These are phyloP conservation scores for Pichia sp. DNA, from an alignment of 1,139 yeast genomes.

Conservation along the genomic window DNA sequence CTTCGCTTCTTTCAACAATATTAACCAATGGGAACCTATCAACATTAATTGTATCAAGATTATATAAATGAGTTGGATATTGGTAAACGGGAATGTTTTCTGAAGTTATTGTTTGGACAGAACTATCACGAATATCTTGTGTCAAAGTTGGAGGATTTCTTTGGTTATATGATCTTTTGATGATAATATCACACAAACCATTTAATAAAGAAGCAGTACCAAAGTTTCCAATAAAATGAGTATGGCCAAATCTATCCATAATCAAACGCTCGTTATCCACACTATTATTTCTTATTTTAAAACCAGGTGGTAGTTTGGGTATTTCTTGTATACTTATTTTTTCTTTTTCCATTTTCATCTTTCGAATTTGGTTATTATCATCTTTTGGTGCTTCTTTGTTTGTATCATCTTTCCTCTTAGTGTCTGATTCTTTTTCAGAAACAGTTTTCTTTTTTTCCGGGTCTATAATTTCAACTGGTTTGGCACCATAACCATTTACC, in stretches of 20 bases:
- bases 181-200: slow-evolving; percentile 35
- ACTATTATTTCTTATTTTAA: slow-evolving; percentile 19
- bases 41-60: slow-evolving; percentile 27
- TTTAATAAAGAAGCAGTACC: slow-evolving; percentile 38
- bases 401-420: too few species aligned
- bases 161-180: slow-evolving; percentile 32
- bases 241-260: slow-evolving; percentile 37
- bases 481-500: too few species aligned
- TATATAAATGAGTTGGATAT: slow-evolving; percentile 30
- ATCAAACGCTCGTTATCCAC: slow-evolving; percentile 33
- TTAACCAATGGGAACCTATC: slow-evolving; percentile 33
- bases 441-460: too few species aligned
- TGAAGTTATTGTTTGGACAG: slow-evolving; percentile 30
- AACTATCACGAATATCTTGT: slow-evolving; percentile 28
- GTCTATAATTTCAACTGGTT: too few species aligned
- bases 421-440: too few species aligned
- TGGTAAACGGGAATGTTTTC: slow-evolving; percentile 31
- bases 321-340: too few species aligned
- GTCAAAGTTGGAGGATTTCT: slow-evolving; percentile 29
- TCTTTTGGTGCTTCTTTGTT: too few species aligned
- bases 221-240: slow-evolving; percentile 38
- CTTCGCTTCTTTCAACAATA: slow-evolving; percentile 29
- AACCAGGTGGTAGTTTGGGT: slow-evolving; percentile 19
- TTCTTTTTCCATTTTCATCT: neutral
- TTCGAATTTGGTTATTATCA: too few species aligned